Evolutionary conservation across 2,329 filamentous ascomycete genomes (phyloP), one percentile per base, ranked within the genome.

Genomic region (Coleophoma eucalyptorum): DNA sequence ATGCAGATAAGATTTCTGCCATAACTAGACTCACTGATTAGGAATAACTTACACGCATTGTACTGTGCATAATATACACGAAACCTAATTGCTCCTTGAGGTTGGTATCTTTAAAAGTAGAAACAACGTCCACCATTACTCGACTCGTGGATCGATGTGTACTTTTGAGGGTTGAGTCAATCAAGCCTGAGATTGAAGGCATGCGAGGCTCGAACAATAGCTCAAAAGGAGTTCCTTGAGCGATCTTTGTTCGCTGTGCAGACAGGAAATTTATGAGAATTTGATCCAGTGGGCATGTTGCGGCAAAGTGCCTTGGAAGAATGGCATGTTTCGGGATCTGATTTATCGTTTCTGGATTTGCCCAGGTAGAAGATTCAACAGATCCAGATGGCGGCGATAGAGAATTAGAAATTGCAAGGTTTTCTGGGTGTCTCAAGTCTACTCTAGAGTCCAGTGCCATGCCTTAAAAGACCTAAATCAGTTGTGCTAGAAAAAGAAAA

Each of bases 201-300:
- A 42, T 43, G 26, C 26, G 46, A 43, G 46, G 38, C 34, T 34
- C 46, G 21, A 49, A n/a, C 43, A 49, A 12, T 32, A 21, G 19
- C 11, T 35, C 20, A 2, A 34, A 21, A 38, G 46, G 46, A 26
- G 33, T 48, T 41, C 33, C 46, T 48, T 48, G 46, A 21, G 33
- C 46, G 5, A 32, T 32, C 19, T n/a, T 35, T 18, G 38, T 35
- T n/a, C 46, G 34, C 20, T 34, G 37, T 11, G 46, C 19, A 34
- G 46, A 33, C 21, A 49, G 26, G 26, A 49, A 49, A 34, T 49
- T 42, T 11, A 49, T 16, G n/a, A 49, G 37, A 31, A 49, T 49
- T 18, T 49, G 46, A 42, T 49, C 46, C 19, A 49, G 46, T 26
- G 46, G 46, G 41, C 46, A 49, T 18, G 46, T 49, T 19, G 46